Base-by-base conservation (phyloP, 2,329 filamentous ascomycete species). In the Atkinsonella hypoxylon region DNA sequence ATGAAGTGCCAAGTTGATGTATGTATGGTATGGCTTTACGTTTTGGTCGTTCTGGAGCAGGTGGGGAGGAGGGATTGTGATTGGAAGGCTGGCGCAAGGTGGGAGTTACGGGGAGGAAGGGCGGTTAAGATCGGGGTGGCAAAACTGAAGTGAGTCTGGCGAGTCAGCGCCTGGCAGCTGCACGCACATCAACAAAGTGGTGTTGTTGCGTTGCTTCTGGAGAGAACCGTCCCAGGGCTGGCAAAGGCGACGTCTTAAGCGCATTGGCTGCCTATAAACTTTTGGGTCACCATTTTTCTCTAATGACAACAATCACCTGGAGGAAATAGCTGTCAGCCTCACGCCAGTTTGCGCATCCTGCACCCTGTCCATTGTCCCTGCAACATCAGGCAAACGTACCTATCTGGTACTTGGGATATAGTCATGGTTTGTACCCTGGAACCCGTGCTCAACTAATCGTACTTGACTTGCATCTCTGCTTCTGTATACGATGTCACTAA, bases 61-160 rank as follows among this genome's bases (percentile, higher is more conserved):
- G 59, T 58, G 57, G 60, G 59, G 54, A 57, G 54, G 31, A 49
- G 40, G 48, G 49, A 40, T 15, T 47, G 17, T 59, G 49, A 64
- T 62, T 64, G 58, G 62, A 34, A 32, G 41, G 32, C 30, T 12
- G 41, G 32, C 32, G 18, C 18, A 8, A 20, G 15, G 13, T 2
- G 2, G 15, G 26, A 15, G n/a, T n/a, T n/a, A n/a, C n/a, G n/a
- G 20, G 11, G 12, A 18, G 17, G 15, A 17, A 32, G 20, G 32
- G 32, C 32, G 34, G 42, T 30, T 44, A 4, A 18, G 15, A n/a
- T 41, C 22, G 41, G 41, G 17, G 41, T 26, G 18, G 41, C 41
- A 18, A 44, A 18, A 44, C 41, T 18, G 41, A 22, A 22, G 13
- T 38, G 26, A n/a, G 26, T 17, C 20, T 22, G 20, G 20, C 20